Evolutionary conservation across 2,329 filamentous ascomycete species (phyloP).

Genomic region (Calonectria hawksworthii): DNA sequence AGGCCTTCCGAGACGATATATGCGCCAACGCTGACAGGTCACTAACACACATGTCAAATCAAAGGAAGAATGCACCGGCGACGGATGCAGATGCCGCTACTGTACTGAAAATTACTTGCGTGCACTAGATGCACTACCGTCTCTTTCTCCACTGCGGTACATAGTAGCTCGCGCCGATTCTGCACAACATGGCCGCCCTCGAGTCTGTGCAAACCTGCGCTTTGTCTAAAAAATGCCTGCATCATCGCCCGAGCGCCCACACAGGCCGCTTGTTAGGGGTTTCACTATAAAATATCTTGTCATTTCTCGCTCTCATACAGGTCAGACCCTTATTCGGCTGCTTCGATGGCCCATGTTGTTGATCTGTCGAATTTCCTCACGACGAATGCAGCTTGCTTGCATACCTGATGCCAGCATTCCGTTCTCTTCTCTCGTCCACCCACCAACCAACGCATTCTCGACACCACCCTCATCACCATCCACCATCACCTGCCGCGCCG

Average conservation of each 20-base stretch:
- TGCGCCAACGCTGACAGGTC: background rate
- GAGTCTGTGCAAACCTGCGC: constrained; percentile 7
- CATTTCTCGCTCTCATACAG: background rate
- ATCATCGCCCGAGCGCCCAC: constrained; percentile 7
- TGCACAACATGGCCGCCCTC: constrained; percentile 2
- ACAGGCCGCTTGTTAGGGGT: background rate
- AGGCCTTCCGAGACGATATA: background rate
- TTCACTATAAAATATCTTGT: constrained; percentile 2
- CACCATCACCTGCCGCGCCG: background rate
- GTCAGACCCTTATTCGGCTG: background rate
- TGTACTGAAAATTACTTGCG: constrained; percentile 1
- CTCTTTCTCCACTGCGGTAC: constrained; percentile 2
- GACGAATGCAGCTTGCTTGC: constrained; percentile 1
- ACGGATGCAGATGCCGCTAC: constrained; percentile 5
- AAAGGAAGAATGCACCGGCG: background rate
- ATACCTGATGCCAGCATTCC: constrained; percentile 1
- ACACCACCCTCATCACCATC: background rate
- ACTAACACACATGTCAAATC: background rate
- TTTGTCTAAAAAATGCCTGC: constrained; percentile 10
- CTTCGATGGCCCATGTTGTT: background rate
- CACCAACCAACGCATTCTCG: background rate
- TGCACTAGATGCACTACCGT: background rate
- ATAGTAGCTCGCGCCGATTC: constrained; percentile 1
- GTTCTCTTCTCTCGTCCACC: background rate
- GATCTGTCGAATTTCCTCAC: background rate